Percentiles rank a stretch among this genome's conserved stretches.
Evolutionary conservation across 2,329 filamentous ascomycete species (phyloP).

Genomic region (Akanthomyces dipterigenus): DNA sequence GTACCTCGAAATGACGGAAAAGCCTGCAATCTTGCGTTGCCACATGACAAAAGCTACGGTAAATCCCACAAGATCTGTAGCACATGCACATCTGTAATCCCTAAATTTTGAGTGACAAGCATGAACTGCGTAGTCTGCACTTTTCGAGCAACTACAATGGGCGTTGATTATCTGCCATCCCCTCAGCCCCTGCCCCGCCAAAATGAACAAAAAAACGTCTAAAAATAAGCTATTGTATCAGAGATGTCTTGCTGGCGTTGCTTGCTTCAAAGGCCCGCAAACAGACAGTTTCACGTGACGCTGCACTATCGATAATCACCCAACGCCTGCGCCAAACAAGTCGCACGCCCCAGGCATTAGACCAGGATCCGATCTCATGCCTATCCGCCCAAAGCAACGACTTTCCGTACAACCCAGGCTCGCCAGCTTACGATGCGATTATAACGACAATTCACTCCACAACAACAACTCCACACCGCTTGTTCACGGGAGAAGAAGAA

Average conservation of each 20-base stretch:
- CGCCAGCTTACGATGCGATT: constrained; percentile 1
- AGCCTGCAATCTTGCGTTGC: not conserved
- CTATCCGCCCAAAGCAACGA: not conserved
- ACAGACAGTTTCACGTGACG: not conserved
- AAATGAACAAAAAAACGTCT: not conserved
- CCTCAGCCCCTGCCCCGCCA: not conserved
- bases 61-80: not conserved
- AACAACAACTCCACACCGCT: not conserved
- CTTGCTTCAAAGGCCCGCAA: not conserved
- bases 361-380: not conserved
- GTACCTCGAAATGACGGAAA: not conserved
- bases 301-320: constrained; percentile 1
- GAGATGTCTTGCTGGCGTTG: too few species aligned
- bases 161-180: not conserved
- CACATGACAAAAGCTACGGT: not conserved
- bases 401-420: not conserved
- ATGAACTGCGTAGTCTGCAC: not conserved
- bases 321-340: not conserved
- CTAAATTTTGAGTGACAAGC: not conserved
- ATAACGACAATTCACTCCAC: not conserved
- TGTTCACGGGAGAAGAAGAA: not conserved
- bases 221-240: too few species aligned
- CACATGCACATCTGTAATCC: not conserved
- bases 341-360: not conserved
- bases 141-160: not conserved